Evolutionary conservation across 805 yeast genomes (phyloP), one percentile per base, ranked within the genome.

Genomic region (Myxozyma neotropica): DNA sequence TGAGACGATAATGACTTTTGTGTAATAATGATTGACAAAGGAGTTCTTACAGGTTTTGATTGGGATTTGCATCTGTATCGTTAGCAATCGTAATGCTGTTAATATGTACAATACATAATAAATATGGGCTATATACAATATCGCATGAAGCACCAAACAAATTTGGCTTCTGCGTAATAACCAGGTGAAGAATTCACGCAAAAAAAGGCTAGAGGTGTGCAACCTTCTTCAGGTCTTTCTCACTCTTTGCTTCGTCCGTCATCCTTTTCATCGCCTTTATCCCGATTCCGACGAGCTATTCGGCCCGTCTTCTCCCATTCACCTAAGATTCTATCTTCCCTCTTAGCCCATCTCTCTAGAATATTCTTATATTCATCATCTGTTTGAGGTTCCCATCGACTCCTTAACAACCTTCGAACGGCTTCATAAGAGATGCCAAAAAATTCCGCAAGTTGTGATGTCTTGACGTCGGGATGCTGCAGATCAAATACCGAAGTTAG

Each of bases 341-440:
- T 75, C 38, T 72, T 75, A 31, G 70, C 72, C 84, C 89, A 87
- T 63, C 93, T 78, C 17, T 74, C 73, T 33, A 76, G 72, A 1
- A 79, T 50, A 6, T 35, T 31, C 17, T 80, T 70, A 29, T 68
- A 72, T 40, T 76, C 80, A 59, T 85, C 88, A n/a, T 78, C 79
- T 0, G 75, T 79, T 3, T 72, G 77, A 0, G 96, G 96, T 17
- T 71, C 73, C 95, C 96, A 92, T 39, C 80, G 83, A 4, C 93
- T 85, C 70, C 83, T 85, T 64, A 92, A 71, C 19, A 92, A 89
- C 63, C 96, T 80, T 59, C 96, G 77, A 1, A 91, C 81, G 0
- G 92, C 88, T 66, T 91, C 95, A 0, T 95, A 93, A 0, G 94
- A 87, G 4, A 89, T 79, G 50, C 80, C 76, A 73, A 87, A 91